Conservation (phyloP, 805 yeast genomes). For the Saturnispora ahearnii region DNA sequence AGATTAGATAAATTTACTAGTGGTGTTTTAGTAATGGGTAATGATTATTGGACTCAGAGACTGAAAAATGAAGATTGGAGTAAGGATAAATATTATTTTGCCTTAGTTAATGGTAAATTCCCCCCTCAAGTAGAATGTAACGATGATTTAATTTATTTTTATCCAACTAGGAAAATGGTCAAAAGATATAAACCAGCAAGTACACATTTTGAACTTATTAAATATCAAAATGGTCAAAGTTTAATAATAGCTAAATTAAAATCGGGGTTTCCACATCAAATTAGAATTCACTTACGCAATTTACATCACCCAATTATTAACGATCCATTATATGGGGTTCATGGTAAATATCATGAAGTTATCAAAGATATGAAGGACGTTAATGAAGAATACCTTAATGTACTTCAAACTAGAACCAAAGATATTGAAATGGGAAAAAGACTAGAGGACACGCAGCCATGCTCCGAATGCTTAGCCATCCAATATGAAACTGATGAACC, state of each 20-base stretch:
- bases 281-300: conserved; percentile 43
- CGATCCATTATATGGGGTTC: conserved; percentile 24
- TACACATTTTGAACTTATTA: conserved; percentile 16
- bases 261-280: conserved; percentile 48
- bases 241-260: conserved; percentile 37
- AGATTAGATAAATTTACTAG: conserved; percentile 45
- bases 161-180: conserved; percentile 18
- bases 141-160: conserved; percentile 30
- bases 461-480: conserved; percentile 27
- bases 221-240: conserved; percentile 28
- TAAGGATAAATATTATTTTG: conserved; percentile 32
- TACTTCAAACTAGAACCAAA: conserved; percentile 11
- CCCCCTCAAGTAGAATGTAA: conserved; percentile 25
- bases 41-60: conserved; percentile 24
- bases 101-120: conserved; percentile 34
- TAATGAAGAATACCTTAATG: conserved; percentile 5
- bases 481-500: conserved; percentile 22
- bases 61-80: conserved; percentile 17
- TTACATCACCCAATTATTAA: conserved; percentile 30
- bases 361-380: conserved; percentile 4
- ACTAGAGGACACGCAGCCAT: conserved; percentile 14
- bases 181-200: conserved; percentile 14
- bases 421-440: conserved; percentile 14
- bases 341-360: conserved; percentile 11
- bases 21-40: conserved; percentile 39